Base-by-base conservation (phyloP, 441 rosid species). In the Populus hybrid region DNA sequence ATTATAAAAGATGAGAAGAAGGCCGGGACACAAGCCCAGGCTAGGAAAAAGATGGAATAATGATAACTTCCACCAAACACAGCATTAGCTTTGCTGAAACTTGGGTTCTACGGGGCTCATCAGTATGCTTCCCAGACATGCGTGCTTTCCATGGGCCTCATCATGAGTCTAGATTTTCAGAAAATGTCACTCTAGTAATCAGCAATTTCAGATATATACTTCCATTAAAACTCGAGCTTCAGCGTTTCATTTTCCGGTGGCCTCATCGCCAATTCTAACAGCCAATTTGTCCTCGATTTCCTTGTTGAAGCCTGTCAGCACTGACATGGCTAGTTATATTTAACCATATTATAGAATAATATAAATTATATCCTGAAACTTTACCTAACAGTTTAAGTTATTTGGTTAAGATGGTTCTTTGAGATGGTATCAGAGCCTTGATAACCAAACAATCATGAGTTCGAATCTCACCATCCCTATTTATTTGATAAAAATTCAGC, bases 1-100 rank as follows among this genome's bases (percentile, higher is more conserved):
- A 42, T 42, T 50, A 50, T 50, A 71, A 71, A 71, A 38, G n/a
- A 18, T 38, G 1, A 24, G 57, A 40, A 71, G 30, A 11, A 38
- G 34, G 7, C 57, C 18, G 18, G 57, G 57, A 50, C 57, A 50
- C 20, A 50, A 50, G 57, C 18, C 57, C 20, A 23, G 28, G 69
- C 14, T 66, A 42, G 26, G 32, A 36, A 24, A 36, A 40, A 23
- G 32, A 9, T 21, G 9, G 5, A 4, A 34, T 18, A 53, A 78
- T 78, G 16, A 73, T 73, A 67, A 59, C 77, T 24, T 10, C 72
- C 72, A 67, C 81, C 67, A 36, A 68, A 67, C 68, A 50, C 57
- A 50, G 12, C 36, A 38, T 72, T 21, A 71, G 77, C 72, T 35
- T 53, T 78, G 81, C 73, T 32, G 72, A 73, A 72, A 68, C 77